These are phyloP conservation scores for Colletotrichum paranaense DNA, from an alignment of 2,329 filamentous ascomycete species.

Conservation along the genomic window DNA sequence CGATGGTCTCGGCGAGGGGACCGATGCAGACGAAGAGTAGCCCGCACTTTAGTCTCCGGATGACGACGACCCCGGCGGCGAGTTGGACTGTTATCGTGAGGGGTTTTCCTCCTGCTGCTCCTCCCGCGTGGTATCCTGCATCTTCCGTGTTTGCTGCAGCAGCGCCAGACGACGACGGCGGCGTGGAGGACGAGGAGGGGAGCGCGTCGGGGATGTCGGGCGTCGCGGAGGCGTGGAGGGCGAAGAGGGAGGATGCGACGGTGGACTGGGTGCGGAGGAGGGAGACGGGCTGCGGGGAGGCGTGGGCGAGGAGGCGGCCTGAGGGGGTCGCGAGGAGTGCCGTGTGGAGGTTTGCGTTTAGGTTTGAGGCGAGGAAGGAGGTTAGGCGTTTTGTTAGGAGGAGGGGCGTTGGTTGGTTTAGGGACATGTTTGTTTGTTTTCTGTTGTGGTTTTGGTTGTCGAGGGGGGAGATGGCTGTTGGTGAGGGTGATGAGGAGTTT, in stretches of 20 bases:
- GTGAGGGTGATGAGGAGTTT: background rate
- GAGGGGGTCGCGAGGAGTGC: slow-evolving; percentile 69
- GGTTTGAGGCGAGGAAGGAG: slow-evolving; percentile 69
- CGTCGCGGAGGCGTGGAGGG: slow-evolving; percentile 63
- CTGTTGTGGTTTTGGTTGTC: background rate
- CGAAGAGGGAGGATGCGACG: slow-evolving; percentile 71
- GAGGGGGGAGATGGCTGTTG: background rate
- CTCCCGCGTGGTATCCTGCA: slow-evolving; percentile 1
- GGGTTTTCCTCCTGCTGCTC: slow-evolving; percentile 43
- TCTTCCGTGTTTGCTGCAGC: slow-evolving; percentile 30
- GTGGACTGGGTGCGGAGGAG: slow-evolving; percentile 72
- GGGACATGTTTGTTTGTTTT: slow-evolving; percentile 44
- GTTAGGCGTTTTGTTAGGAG: slow-evolving; percentile 75
- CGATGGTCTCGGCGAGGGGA: slow-evolving; percentile 47
- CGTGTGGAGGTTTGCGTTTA: slow-evolving; percentile 67
- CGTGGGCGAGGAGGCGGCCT: slow-evolving; percentile 73
- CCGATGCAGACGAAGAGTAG: slow-evolving; percentile 73
- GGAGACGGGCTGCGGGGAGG: slow-evolving; percentile 62
- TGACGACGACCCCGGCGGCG: slow-evolving; percentile 67
- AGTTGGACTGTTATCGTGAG: slow-evolving; percentile 69
- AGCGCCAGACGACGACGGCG: slow-evolving; percentile 25
- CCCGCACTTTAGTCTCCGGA: slow-evolving; percentile 67
- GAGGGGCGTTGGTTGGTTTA: slow-evolving; percentile 60
- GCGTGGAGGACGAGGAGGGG: slow-evolving; percentile 47
- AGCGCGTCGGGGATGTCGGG: slow-evolving; percentile 55